Percentiles rank a stretch among this genome's conserved stretches.
These are phyloP conservation scores for Cladorrhinum sp. DNA, from an alignment of 2,329 filamentous ascomycete genomes.

Conservation along the genomic window DNA sequence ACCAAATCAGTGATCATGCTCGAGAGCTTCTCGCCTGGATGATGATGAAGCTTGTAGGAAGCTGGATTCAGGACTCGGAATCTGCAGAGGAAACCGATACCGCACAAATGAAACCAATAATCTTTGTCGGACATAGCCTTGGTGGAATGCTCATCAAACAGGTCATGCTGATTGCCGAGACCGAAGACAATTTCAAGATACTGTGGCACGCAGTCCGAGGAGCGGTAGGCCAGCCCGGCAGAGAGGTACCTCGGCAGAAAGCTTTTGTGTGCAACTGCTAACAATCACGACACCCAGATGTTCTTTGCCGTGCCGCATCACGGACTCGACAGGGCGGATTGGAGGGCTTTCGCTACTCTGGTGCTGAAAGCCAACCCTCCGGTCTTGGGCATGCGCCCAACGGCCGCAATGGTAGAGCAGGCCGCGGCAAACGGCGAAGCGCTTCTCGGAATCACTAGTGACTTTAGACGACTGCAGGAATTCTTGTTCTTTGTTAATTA, in stretches of 20 bases:
- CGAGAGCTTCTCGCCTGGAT: conserved; percentile 1
- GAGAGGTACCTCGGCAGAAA: not conserved
- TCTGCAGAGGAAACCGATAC: conserved; percentile 1
- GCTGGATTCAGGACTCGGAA: not conserved
- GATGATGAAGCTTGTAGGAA: not conserved
- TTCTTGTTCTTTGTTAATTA: conserved; percentile 2
- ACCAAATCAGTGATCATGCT: conserved; percentile 7
- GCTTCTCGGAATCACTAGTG: not conserved
- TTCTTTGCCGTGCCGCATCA: conserved; percentile 11
- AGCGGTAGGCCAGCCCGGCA: not conserved
- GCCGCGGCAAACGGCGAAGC: not conserved
- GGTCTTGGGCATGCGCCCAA: not conserved
- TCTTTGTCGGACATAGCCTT: conserved; percentile 14
- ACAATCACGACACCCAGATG: not conserved
- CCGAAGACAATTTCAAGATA: not conserved
- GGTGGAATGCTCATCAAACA: conserved; percentile 12
- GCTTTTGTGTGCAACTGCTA: not conserved
- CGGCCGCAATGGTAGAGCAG: not conserved
- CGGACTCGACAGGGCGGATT: not conserved
- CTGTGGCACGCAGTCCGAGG: conserved; percentile 11
- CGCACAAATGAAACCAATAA: conserved; percentile 2
- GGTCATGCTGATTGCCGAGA: not conserved
- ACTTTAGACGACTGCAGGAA: conserved; percentile 4
- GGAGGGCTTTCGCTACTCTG: not conserved
- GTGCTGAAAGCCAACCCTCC: not conserved